phyloP scores from a whole-genome alignment of 306 rosid genomes.

The Dalbergia oliveri region DNA sequence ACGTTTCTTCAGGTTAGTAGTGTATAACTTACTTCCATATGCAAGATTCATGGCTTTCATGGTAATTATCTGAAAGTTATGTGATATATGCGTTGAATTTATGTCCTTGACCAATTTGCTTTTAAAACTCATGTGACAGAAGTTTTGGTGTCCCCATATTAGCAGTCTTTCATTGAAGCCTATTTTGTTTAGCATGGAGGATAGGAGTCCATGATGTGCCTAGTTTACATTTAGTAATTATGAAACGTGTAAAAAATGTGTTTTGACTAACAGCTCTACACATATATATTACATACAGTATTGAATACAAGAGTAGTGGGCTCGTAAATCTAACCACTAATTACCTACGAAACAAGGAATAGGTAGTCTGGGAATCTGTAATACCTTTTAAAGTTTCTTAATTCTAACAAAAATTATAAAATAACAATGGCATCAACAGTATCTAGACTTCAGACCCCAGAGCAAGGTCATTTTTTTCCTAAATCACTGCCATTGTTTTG shows the following conservation, averaged over 20 bases:
- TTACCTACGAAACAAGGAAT: not conserved
- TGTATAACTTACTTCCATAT: constrained; percentile 5
- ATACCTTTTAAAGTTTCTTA: not conserved
- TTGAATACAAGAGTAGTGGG: not conserved
- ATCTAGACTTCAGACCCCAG: constrained; percentile 1
- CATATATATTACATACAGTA: not conserved
- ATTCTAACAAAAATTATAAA: not conserved
- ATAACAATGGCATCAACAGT: constrained; percentile 14
- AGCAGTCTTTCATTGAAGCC: not conserved
- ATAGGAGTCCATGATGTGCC: constrained; percentile 16
- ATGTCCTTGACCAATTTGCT: constrained; percentile 20
- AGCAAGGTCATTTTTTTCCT: constrained; percentile 14
- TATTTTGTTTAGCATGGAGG: constrained; percentile 11
- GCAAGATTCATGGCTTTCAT: constrained; percentile 27
- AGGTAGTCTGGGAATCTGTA: not conserved
- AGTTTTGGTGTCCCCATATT: constrained; percentile 26
- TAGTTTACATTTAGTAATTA: not conserved
- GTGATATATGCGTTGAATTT: constrained; percentile 27
- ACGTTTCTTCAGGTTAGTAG: constrained; percentile 80
- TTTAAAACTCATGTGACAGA: not conserved
- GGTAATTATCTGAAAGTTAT: constrained; percentile 13
- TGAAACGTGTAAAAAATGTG: not conserved
- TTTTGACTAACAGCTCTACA: not conserved
- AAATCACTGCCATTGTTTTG: constrained; percentile 18
- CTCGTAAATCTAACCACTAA: not conserved